phyloP scores from a whole-genome alignment of 2,329 filamentous ascomycete genomes.

The Aspergillus neoniger region DNA sequence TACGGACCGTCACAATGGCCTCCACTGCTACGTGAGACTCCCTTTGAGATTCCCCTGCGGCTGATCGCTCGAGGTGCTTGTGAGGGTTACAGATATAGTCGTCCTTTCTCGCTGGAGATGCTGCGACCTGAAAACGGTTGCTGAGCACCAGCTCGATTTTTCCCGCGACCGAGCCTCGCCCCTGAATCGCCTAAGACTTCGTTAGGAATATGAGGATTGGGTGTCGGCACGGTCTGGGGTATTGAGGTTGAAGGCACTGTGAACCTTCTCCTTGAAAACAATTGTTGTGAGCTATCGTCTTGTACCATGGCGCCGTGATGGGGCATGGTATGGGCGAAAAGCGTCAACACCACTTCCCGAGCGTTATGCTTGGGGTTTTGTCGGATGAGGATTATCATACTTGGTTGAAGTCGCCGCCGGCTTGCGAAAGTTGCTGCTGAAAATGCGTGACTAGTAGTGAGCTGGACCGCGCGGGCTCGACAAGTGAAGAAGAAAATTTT shows the following conservation, averaged over 20 bases:
- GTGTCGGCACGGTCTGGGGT: conserved; percentile 66
- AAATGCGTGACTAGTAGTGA: conserved; percentile 29
- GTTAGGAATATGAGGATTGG: conserved; percentile 46
- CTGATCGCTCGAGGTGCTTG: conserved; percentile 42
- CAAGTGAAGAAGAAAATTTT: conserved; percentile 12
- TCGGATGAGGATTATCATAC: conserved; percentile 64
- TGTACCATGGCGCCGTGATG: conserved; percentile 11
- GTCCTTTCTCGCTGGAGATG: conserved; percentile 76
- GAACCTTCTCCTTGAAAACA: conserved; percentile 71
- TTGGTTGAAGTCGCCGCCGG: conserved; percentile 27
- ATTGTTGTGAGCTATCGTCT: conserved; percentile 61
- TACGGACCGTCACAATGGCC: conserved; percentile 58
- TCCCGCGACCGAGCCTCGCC: conserved; percentile 49
- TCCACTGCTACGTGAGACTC: conserved; percentile 63
- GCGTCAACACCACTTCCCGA: conserved; percentile 57
- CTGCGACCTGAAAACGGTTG: conserved; percentile 39
- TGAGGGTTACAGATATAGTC: conserved; percentile 70
- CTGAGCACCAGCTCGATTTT: conserved; percentile 75
- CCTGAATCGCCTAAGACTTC: conserved; percentile 30
- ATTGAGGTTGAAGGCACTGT: conserved; percentile 71
- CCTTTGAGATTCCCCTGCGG: conserved; percentile 37
- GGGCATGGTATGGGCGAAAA: conserved; percentile 32
- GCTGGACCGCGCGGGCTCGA: neutral
- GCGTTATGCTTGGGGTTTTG: conserved; percentile 66
- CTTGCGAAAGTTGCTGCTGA: conserved; percentile 31